Evolutionary conservation across 306 rosid genomes (phyloP), one percentile per base, ranked within the genome.

Genomic region (Acacia acuminata): DNA sequence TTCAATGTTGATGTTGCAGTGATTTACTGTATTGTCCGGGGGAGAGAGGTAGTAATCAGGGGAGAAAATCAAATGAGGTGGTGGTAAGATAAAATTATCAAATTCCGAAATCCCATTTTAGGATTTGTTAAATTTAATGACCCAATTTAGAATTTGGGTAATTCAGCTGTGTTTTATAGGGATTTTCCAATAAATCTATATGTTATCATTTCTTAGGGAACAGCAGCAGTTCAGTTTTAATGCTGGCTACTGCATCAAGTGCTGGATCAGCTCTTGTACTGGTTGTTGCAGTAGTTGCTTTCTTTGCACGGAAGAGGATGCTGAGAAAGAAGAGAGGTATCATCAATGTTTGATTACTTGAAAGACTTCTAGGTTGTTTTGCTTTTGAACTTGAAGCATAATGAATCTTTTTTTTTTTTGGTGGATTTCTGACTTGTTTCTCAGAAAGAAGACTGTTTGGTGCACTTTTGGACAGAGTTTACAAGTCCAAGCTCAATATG

Each of bases 391-490:
- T 40, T 51, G 27, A 55, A 76, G 65, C 51, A 32, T 40, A 24
- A 47, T 70, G 30, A 79, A 73, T 72, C 30, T 38, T 36, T 73
- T 14, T 64, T 42, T 60, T 22, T 16, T 38, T 9, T 47, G 15
- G 30, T 25, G 36, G 7, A 1, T 3, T 32, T 50, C 63, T 9
- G 22, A 19, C 20, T 11, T 61, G 34, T 60, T n/a, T n/a, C 40
- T 71, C 89, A 91, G 97, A 87, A 83, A 86, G 82, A 71, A 87
- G 79, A 90, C 89, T 86, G 36, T 78, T 93, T 11, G 97, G 97
- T 53, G 68, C 88, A 75, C 83, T 93, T 79, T 32, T 86, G 51
- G 83, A 82, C 64, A 73, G 79, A 3, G 86, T 88, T 85, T 86
- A 83, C 67, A 85, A 85, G 56, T 93, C 97, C 84, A 86, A 86